Evolutionary conservation across 768 basidiomycete species (phyloP).

Genomic region (Ramaria rubella): DNA sequence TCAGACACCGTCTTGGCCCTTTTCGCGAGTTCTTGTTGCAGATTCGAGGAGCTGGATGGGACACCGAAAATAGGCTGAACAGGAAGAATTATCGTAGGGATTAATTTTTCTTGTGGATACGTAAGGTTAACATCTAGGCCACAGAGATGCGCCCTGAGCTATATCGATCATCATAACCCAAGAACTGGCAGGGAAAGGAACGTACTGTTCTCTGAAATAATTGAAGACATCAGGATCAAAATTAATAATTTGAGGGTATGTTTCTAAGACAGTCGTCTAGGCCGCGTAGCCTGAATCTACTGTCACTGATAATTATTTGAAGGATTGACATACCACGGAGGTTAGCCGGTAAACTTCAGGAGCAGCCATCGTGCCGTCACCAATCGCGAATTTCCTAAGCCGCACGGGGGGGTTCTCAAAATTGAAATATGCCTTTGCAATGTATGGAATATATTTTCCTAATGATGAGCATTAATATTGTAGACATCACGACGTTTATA

Average conservation of each 20-base stretch:
- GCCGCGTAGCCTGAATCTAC: neutral
- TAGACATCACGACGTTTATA: neutral
- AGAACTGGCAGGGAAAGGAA: conserved; percentile 11
- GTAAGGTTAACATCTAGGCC: conserved; percentile 60
- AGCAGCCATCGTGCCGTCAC: conserved; percentile 57
- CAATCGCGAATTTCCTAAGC: conserved; percentile 62
- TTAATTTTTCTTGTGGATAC: conserved; percentile 54
- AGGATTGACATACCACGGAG: conserved; percentile 41
- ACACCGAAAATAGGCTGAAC: conserved; percentile 10
- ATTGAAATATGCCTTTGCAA: conserved; percentile 63
- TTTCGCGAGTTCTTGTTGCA: neutral
- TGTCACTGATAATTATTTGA: neutral
- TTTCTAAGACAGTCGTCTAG: conserved; percentile 55
- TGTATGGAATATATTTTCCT: conserved; percentile 45
- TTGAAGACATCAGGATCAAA: conserved; percentile 54
- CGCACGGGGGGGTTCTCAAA: conserved; percentile 59
- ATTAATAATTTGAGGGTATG: conserved; percentile 69
- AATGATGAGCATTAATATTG: neutral
- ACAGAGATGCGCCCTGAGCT: conserved; percentile 48
- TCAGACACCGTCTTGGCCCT: neutral
- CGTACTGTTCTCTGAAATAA: conserved; percentile 65
- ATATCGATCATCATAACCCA: neutral
- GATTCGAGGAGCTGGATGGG: neutral
- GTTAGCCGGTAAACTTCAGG: conserved; percentile 43
- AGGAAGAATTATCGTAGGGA: conserved; percentile 31